phyloP scores from a whole-genome alignment of 352 stramenopile genomes.

The Globisporangium cederbergense region DNA sequence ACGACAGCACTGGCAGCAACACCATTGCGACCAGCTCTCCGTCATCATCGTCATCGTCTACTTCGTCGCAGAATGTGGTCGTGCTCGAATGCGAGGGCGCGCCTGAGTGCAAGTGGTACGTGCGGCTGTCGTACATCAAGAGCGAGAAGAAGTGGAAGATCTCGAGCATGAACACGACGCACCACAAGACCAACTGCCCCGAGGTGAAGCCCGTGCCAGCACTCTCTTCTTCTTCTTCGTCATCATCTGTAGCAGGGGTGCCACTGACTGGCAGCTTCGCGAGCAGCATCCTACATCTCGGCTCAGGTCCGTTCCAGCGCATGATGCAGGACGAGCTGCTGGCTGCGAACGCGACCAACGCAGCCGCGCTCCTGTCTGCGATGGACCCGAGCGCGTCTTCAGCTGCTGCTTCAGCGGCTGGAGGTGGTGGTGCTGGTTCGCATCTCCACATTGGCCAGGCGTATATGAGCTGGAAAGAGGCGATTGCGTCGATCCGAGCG shows the following conservation, averaged over 20 bases:
- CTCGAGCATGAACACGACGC: slow-evolving; percentile 61
- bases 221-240: not conserved
- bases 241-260: not conserved
- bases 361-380: slow-evolving; percentile 1
- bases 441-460: slow-evolving; percentile 41
- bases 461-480: slow-evolving; percentile 61
- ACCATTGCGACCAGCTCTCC: slow-evolving; percentile 1
- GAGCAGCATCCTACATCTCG: not conserved
- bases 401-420: not conserved
- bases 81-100: slow-evolving; percentile 64
- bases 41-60: not conserved
- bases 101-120: slow-evolving; percentile 73
- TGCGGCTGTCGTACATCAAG: slow-evolving; percentile 58
- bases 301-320: slow-evolving; percentile 25
- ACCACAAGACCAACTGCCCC: slow-evolving; percentile 59
- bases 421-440: slow-evolving; percentile 18
- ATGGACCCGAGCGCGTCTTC: not conserved
- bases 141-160: slow-evolving; percentile 73
- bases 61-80: slow-evolving; percentile 34
- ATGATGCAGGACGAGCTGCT: slow-evolving; percentile 28
- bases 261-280: not conserved
- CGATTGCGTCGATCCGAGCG: slow-evolving; percentile 41
- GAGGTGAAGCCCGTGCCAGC: slow-evolving; percentile 14
- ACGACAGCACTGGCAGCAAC: not conserved
- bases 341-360: slow-evolving; percentile 4